Conservation (phyloP, 305 asterid species). For the Fraxinus dipetala region DNA sequence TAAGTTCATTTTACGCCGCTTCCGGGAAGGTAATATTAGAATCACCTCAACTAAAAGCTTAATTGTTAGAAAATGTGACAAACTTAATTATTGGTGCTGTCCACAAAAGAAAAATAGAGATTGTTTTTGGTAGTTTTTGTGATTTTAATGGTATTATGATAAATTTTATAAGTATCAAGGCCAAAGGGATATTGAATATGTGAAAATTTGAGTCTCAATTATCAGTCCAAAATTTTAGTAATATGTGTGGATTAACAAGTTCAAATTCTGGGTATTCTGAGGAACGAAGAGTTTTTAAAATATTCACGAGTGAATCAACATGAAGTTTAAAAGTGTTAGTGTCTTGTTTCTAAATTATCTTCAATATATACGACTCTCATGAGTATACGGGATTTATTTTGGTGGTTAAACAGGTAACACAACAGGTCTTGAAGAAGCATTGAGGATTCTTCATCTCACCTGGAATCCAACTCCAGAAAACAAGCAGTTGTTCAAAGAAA, state of each 20-base stretch:
- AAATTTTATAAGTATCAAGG: no score
- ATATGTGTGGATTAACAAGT: background rate
- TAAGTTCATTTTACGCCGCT: conserved; percentile 33
- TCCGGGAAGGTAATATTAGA: conserved; percentile 24
- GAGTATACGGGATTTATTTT: background rate
- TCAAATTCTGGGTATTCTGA: background rate
- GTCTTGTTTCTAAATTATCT: background rate
- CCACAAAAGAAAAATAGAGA: background rate
- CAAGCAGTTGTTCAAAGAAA: conserved; percentile 38
- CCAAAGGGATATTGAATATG: background rate
- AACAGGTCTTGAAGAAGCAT: conserved; percentile 47
- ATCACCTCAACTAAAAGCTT: background rate
- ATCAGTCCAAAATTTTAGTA: background rate
- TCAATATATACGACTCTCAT: background rate
- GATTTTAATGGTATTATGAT: background rate
- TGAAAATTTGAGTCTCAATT: background rate
- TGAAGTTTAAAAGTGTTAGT: background rate
- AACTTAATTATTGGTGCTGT: background rate
- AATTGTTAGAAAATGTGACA: background rate
- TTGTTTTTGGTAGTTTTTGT: background rate
- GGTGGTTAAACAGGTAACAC: background rate
- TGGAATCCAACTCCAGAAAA: conserved; percentile 48
- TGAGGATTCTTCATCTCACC: conserved; percentile 46
- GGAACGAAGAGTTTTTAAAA: background rate
- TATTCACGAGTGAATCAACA: background rate